Evolutionary conservation across 495 filamentous ascomycete genomes (phyloP).

Genomic region (Polyplosphaeria fusca): DNA sequence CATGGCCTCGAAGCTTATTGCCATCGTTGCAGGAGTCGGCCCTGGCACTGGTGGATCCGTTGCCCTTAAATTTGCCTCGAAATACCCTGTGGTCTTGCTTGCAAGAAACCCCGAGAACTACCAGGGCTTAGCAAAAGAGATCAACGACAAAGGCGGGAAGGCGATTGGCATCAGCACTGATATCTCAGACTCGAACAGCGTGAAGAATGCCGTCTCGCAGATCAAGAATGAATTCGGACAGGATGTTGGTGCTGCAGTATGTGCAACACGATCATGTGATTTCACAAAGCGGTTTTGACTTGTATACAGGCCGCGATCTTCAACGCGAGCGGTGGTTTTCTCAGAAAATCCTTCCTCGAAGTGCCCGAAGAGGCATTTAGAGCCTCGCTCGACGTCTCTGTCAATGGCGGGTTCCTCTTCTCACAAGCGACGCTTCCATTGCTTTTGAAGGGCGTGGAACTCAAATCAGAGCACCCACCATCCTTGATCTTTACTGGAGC

Average conservation of each 20-base stretch:
- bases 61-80: conserved; percentile 38
- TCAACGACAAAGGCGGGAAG: conserved; percentile 64
- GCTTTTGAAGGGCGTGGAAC: conserved; percentile 57
- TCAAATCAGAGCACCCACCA: conserved; percentile 58
- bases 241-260: conserved; percentile 36
- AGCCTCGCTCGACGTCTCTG: conserved; percentile 54
- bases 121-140: conserved; percentile 66
- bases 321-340: conserved; percentile 70
- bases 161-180: conserved; percentile 78
- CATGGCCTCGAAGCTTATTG: conserved; percentile 37
- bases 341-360: conserved; percentile 79
- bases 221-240: conserved; percentile 58
- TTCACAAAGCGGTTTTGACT: not conserved
- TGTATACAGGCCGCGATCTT: conserved; percentile 67
- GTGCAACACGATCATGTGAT: not conserved
- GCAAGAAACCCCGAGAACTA: conserved; percentile 67
- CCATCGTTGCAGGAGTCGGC: conserved; percentile 37
- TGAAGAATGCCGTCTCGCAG: conserved; percentile 63
- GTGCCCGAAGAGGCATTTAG: conserved; percentile 63
- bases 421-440: conserved; percentile 69
- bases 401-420: conserved; percentile 71
- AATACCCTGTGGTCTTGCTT: conserved; percentile 73
- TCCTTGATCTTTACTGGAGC: conserved; percentile 86
- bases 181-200: conserved; percentile 58
- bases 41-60: conserved; percentile 36